Conservation (phyloP, 2,329 filamentous ascomycete genomes). For the Falciphora oryzae region DNA sequence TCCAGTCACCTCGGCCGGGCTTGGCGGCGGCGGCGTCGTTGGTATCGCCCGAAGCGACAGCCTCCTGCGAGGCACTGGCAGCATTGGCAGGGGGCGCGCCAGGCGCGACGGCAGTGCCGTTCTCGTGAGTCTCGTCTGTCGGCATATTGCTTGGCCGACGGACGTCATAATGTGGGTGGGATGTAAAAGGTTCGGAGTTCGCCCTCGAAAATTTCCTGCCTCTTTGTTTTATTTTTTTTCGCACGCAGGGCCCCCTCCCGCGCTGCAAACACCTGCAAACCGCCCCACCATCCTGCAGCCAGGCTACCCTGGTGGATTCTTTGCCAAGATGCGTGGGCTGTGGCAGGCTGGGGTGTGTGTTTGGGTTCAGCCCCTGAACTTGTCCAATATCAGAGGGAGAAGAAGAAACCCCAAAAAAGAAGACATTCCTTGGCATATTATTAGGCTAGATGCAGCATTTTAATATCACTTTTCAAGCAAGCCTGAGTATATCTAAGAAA, state of each 20-base stretch:
- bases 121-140: conserved; percentile 2
- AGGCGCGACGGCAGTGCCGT: conserved; percentile 6
- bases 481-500: too few species aligned
- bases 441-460: too few species aligned
- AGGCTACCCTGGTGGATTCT: not conserved
- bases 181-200: not conserved
- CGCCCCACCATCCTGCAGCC: not conserved
- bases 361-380: too few species aligned
- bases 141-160: conserved; percentile 3
- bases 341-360: too few species aligned
- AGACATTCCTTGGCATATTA: too few species aligned
- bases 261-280: not conserved
- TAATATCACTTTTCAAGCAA: too few species aligned
- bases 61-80: not conserved
- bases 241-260: too few species aligned
- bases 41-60: not conserved
- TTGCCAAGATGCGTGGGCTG: too few species aligned
- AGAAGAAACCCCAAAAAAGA: too few species aligned
- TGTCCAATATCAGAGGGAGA: too few species aligned
- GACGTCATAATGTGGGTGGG: not conserved
- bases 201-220: not conserved
- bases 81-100: not conserved
- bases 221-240: not conserved
- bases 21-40: not conserved
- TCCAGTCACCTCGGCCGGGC: not conserved